These are phyloP conservation scores for Conticribra guillardii DNA, from an alignment of 108 stramenopile species.

Conservation along the genomic window DNA sequence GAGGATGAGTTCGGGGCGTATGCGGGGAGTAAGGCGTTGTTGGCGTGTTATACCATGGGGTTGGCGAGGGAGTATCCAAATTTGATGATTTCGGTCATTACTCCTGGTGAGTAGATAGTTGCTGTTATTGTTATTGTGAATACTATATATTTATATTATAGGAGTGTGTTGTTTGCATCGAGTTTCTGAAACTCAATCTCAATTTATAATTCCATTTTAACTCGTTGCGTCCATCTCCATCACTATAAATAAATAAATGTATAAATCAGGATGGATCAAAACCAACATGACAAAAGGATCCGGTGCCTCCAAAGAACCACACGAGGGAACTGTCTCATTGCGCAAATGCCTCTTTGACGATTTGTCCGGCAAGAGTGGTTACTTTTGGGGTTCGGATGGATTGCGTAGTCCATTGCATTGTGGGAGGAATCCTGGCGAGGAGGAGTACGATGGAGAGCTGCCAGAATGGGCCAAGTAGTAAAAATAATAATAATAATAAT, in stretches of 20 bases:
- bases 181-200: too few relatives aligned
- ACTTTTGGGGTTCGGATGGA: constrained; percentile 53
- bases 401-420: constrained; percentile 48
- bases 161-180: too few relatives aligned
- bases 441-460: constrained; percentile 40
- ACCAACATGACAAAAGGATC: constrained; percentile 20
- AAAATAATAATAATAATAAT: too few relatives aligned
- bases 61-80: constrained; percentile 5
- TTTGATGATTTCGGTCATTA: not conserved
- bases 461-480: not conserved
- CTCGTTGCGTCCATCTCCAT: too few relatives aligned
- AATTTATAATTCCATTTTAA: too few relatives aligned
- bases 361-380: constrained; percentile 29
- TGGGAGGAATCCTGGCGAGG: constrained; percentile 53
- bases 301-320: constrained; percentile 22
- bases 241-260: too few relatives aligned
- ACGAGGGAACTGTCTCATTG: constrained; percentile 7
- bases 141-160: too few relatives aligned
- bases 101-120: too few relatives aligned
- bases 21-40: constrained; percentile 13
- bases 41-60: constrained; percentile 8
- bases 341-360: constrained; percentile 22
- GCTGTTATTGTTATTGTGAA: too few relatives aligned
- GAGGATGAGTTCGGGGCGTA: constrained; percentile 5
- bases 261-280: constrained; percentile 16